These are phyloP conservation scores for Arctium minus DNA, from an alignment of 129 eudicot species.

Conservation along the genomic window DNA sequence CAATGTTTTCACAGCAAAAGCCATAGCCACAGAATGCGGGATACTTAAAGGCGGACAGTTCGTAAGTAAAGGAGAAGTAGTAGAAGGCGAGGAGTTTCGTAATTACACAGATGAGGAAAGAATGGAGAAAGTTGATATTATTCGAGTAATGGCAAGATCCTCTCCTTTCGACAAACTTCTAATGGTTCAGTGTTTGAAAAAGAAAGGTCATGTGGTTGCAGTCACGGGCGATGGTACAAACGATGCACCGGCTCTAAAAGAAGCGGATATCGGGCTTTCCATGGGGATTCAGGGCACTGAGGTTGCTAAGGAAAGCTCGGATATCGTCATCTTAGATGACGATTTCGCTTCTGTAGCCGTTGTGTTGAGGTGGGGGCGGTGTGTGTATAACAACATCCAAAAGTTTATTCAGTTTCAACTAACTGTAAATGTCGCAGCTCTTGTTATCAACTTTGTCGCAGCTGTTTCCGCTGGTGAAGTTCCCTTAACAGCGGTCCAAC, in stretches of 20 bases:
- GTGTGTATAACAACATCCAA: conserved; percentile 80
- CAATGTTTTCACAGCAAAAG: conserved; percentile 87
- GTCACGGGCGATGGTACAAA: conserved; percentile 87
- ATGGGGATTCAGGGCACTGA: conserved; percentile 95
- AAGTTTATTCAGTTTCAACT: conserved; percentile 87
- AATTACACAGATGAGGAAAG: conserved; percentile 61
- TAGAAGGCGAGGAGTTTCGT: conserved; percentile 68
- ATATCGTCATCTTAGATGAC: conserved; percentile 77
- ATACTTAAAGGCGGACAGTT: conserved; percentile 46
- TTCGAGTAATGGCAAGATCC: conserved; percentile 87
- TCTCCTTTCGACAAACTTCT: conserved; percentile 83
- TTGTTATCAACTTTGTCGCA: conserved; percentile 79
- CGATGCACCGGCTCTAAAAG: conserved; percentile 87
- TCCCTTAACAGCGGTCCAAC: conserved; percentile 74
- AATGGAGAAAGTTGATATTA: conserved; percentile 42
- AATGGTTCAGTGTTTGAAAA: conserved; percentile 77
- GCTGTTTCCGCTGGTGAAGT: conserved; percentile 81
- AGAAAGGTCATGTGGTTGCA: conserved; percentile 84
- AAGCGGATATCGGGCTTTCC: conserved; percentile 89
- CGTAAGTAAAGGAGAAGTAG: conserved; percentile 46
- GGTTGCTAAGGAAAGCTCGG: conserved; percentile 88
- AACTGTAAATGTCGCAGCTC: conserved; percentile 83
- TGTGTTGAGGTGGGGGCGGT: conserved; percentile 77
- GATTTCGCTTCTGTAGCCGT: conserved; percentile 70
- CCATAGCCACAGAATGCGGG: conserved; percentile 86